Evolutionary conservation across 164 flowering plant species (phyloP).

Genomic region (Berberis thunbergii): DNA sequence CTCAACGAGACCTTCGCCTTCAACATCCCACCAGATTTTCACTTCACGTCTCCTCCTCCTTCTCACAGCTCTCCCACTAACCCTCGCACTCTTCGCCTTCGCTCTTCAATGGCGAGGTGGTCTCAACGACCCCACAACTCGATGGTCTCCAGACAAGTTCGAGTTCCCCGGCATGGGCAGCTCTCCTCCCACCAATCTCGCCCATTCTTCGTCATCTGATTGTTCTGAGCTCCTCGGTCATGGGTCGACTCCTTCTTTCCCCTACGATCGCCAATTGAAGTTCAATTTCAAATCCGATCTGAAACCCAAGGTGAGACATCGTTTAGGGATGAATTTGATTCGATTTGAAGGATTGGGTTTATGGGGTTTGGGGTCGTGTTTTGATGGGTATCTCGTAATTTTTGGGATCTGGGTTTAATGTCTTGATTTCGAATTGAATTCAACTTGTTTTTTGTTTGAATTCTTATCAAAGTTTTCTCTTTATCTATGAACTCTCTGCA

Average conservation of each 20-base stretch:
- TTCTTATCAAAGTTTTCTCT: background rate
- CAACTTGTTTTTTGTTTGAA: background rate
- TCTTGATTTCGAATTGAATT: background rate
- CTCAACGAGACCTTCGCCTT: slow-evolving; percentile 16
- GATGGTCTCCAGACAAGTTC: slow-evolving; percentile 54
- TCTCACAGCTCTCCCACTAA: slow-evolving; percentile 63
- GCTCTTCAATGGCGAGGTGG: slow-evolving; percentile 89
- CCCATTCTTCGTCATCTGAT: slow-evolving; percentile 6
- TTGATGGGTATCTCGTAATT: background rate
- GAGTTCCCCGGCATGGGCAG: slow-evolving; percentile 64
- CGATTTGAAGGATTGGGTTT: background rate
- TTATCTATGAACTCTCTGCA: too few species aligned
- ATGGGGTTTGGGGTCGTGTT: background rate
- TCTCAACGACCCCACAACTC: slow-evolving; percentile 59
- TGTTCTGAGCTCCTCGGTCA: slow-evolving; percentile 24
- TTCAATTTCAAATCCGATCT: slow-evolving; percentile 47
- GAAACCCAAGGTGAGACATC: slow-evolving; percentile 51
- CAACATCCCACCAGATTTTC: slow-evolving; percentile 18
- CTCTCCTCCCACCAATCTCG: slow-evolving; percentile 20
- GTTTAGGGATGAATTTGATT: background rate
- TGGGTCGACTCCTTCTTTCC: slow-evolving; percentile 40
- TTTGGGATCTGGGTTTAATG: slow-evolving; percentile 7
- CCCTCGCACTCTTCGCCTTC: slow-evolving; percentile 75
- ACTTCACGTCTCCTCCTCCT: slow-evolving; percentile 51
- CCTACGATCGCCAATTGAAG: slow-evolving; percentile 60